Percentiles rank a stretch among this genome's conserved stretches.
Conservation (phyloP, 2,329 filamentous ascomycete species). For the Huntiella decipiens region DNA sequence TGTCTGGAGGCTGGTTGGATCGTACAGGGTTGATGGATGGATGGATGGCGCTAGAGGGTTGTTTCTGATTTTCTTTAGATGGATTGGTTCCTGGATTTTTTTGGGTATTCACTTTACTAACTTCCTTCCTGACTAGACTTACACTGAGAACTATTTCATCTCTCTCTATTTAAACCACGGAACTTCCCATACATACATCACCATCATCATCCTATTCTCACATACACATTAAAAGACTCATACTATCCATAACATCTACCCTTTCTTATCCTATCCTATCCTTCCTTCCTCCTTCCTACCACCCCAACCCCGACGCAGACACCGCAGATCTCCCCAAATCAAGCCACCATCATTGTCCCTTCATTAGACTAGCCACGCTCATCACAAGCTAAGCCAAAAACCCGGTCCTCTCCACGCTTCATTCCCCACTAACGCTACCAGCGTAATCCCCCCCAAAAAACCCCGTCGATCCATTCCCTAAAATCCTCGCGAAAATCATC, state of each 20-base stretch:
- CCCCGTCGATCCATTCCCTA: too few relatives aligned
- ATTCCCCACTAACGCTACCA: too few relatives aligned
- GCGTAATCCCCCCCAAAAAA: too few relatives aligned
- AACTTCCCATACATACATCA: too few relatives aligned
- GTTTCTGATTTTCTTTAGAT: background rate
- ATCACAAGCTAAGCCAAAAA: background rate
- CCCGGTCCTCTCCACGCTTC: too few relatives aligned
- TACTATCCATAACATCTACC: background rate
- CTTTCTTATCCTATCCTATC: background rate
- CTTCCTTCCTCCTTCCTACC: background rate
- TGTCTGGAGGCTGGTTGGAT: background rate
- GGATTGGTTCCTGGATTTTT: too few relatives aligned
- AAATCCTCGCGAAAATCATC: too few relatives aligned
- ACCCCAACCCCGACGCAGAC: background rate
- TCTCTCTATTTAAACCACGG: background rate
- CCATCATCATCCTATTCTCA: too few relatives aligned
- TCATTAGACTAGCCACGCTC: background rate
- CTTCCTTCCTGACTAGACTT: background rate
- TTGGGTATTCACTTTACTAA: background rate
- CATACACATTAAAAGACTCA: background rate
- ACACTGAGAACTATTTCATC: background rate
- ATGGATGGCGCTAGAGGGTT: background rate
- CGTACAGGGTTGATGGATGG: slow-evolving; percentile 5
- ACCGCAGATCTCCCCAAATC: background rate
- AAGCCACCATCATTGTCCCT: background rate